A percentile compares a stretch with the other conserved stretches of the same genome.
Conservation (phyloP, 2,329 filamentous ascomycete species). For the Passalora sequoiae region DNA sequence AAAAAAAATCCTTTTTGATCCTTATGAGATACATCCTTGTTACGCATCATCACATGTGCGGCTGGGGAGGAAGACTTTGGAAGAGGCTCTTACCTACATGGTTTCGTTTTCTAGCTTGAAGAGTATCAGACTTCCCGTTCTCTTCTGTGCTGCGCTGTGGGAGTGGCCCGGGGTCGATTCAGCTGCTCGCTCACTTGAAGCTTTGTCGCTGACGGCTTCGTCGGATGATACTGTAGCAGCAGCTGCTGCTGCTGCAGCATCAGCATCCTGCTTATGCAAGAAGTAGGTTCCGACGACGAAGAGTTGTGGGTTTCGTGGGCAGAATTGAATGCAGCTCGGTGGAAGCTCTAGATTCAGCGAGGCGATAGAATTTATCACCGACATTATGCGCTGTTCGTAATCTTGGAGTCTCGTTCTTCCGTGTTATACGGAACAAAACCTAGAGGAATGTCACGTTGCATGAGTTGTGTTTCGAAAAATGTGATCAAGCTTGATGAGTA, state of each 20-base stretch:
- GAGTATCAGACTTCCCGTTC: constrained; percentile 69
- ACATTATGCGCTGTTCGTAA: constrained; percentile 17
- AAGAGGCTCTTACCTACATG: constrained; percentile 57
- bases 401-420: too few species aligned
- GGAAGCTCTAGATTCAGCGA: constrained; percentile 59
- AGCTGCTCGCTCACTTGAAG: constrained; percentile 5
- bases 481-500: not conserved
- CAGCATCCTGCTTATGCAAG: constrained; percentile 46
- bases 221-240: not conserved
- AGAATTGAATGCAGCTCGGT: constrained; percentile 74
- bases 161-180: not conserved
- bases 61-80: too few species aligned
- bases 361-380: constrained; percentile 39
- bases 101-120: constrained; percentile 50
- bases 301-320: constrained; percentile 55
- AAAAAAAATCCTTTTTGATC: too few species aligned
- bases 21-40: too few species aligned
- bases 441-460: not conserved
- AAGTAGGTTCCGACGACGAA: constrained; percentile 84
- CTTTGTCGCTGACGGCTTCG: constrained; percentile 14
- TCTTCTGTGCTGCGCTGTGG: constrained; percentile 32
- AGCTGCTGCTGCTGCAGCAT: not conserved
- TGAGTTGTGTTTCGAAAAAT: not conserved
- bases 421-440: too few species aligned
- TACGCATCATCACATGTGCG: too few species aligned